Conservation (phyloP, 2,329 filamentous ascomycete species). For the Aureobasidium leucospermi region DNA sequence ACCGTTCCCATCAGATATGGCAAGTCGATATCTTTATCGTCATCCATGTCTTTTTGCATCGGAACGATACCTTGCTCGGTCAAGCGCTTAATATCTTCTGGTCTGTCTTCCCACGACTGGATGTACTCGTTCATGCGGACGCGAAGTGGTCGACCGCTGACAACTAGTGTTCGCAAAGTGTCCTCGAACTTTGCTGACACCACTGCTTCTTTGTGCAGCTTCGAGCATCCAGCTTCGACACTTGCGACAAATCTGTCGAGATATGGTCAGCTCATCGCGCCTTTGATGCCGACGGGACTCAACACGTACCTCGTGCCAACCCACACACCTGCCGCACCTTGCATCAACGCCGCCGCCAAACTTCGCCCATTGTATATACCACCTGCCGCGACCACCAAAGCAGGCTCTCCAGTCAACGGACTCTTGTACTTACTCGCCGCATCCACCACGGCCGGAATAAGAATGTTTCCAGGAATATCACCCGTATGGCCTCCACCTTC, state of each 20-base stretch:
- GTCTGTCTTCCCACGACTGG: slow-evolving; percentile 68
- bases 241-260: slow-evolving; percentile 62
- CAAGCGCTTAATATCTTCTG: slow-evolving; percentile 66
- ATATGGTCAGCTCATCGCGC: not conserved
- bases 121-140: slow-evolving; percentile 81
- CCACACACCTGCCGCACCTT: slow-evolving; percentile 85
- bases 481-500: slow-evolving; percentile 93
- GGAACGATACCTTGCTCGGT: slow-evolving; percentile 73
- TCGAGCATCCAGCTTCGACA: slow-evolving; percentile 70
- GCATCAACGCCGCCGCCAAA: slow-evolving; percentile 75
- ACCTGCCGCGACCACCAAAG: slow-evolving; percentile 81
- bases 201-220: slow-evolving; percentile 77
- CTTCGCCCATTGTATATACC: slow-evolving; percentile 78
- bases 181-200: slow-evolving; percentile 72
- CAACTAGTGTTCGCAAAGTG: slow-evolving; percentile 73
- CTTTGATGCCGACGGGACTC: not conserved
- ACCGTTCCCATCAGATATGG: slow-evolving; percentile 95
- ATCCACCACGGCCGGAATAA: slow-evolving; percentile 82
- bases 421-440: slow-evolving; percentile 67
- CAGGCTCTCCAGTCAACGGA: slow-evolving; percentile 59
- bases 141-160: slow-evolving; percentile 74
- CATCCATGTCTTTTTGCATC: slow-evolving; percentile 74
- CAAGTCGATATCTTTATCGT: slow-evolving; percentile 66
- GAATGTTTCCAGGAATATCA: slow-evolving; percentile 74
- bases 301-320: slow-evolving; percentile 64